These are phyloP conservation scores for Saccharomycopsis sp. DNA, from an alignment of 805 yeast species.

Conservation along the genomic window DNA sequence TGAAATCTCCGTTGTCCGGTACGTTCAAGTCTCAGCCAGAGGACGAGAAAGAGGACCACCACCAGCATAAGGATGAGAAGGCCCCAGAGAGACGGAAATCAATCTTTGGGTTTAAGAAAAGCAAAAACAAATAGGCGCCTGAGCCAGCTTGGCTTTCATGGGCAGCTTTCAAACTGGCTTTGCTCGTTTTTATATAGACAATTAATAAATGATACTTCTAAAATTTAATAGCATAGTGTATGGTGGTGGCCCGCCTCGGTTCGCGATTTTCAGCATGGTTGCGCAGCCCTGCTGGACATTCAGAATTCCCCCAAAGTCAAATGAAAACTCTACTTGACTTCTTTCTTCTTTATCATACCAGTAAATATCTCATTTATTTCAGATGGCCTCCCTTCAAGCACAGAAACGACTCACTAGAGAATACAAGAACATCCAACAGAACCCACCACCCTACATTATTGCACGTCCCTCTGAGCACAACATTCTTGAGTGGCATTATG, in stretches of 20 bases:
- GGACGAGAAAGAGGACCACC: background rate
- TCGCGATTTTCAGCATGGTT: too few species aligned
- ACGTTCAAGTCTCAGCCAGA: background rate
- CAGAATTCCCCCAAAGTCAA: too few species aligned
- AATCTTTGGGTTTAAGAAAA: slow-evolving; percentile 18
- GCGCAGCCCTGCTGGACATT: too few species aligned
- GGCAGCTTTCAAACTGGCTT: background rate
- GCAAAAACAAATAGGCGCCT: background rate
- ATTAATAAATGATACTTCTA: too few species aligned
- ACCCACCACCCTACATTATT: slow-evolving; percentile 76
- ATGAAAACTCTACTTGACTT: too few species aligned
- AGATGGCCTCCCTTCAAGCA: slow-evolving; percentile 42
- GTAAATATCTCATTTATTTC: too few species aligned
- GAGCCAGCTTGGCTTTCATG: too few species aligned
- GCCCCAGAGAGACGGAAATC: slow-evolving; percentile 10
- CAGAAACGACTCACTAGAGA: slow-evolving; percentile 60
- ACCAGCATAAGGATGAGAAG: background rate
- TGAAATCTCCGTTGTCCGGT: slow-evolving; percentile 7
- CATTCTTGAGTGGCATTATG: slow-evolving; percentile 89
- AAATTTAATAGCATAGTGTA: too few species aligned
- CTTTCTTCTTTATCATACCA: too few species aligned
- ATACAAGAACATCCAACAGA: slow-evolving; percentile 66
- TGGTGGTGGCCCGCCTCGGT: too few species aligned
- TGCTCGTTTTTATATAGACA: too few species aligned
- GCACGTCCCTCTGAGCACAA: slow-evolving; percentile 87